Evolutionary conservation across 768 basidiomycete genomes (phyloP), one percentile per base, ranked within the genome.

Genomic region (Zangia roseola): DNA sequence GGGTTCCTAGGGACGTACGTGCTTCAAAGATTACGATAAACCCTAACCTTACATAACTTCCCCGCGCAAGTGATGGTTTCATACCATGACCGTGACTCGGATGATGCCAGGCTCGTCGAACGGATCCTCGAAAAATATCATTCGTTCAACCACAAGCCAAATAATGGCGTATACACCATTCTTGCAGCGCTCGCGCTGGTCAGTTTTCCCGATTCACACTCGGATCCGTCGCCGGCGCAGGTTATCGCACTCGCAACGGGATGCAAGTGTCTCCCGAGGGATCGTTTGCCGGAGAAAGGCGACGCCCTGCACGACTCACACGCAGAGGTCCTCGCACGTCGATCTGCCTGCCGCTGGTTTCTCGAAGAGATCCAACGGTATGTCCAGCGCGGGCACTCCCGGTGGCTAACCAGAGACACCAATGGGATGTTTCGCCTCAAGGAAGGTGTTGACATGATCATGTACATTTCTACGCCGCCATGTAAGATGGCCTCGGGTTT

Each of bases 281-380:
- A 61, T 4, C 77, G 76, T 45, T 71, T 92, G 0, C 83, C 92
- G 0, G 57, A 66, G 6, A 72, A 74, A 24, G 94, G 94, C 0
- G 91, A 95, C 59, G 77, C 82, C 1, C 55, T 97, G 16, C 92
- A 94, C 59, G 94, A 97, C 60, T 85, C 80, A 44, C 94, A 97
- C 65, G 94, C 94, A 10, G 94, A 97, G 68, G 80, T 94, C 19
- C 74, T 97, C n/a, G 92, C 92, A 2, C 79, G 91, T 17, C 76
- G 94, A 25, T 84, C 85, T 9, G 82, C 86, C 0, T 63, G 86
- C 36, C 77, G 84, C 21, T 97, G 92, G 91, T 71, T 92, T 40
- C 65, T 93, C 26, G 81, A 86, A 49, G 90, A 97, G 65, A 73
- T 86, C 14, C 52, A 59, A 9, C 52, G 59, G 47, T 40, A 44